Evolutionary conservation across 2,329 filamentous ascomycete species (phyloP), one percentile per base, ranked within the genome.

Genomic region (Orbilia quercus): DNA sequence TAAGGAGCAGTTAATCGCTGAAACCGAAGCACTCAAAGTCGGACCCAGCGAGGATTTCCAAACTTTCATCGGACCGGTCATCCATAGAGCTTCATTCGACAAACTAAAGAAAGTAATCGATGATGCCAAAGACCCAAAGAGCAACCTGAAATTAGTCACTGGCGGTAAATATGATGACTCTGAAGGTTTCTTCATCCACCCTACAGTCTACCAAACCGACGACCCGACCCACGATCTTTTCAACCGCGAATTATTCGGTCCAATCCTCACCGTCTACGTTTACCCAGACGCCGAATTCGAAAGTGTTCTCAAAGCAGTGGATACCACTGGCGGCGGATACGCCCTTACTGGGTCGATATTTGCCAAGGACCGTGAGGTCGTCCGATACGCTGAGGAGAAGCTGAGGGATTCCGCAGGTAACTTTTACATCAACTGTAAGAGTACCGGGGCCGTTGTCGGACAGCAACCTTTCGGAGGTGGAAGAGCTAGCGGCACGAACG

Each of bases 401-500:
- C 84, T 94, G 59, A 84, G 90, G 75, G 88, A 92, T 79, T 83
- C 89, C 0, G 90, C 91, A 0, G 91, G 91, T 44, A 94, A 94
- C 83, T 93, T 93, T 80, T 94, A 94, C 82, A 85, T 94, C 82
- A 94, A 93, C 83, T 90, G 89, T 83, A 93, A 93, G 85, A 89
- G 87, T 80, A 91, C 89, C 1, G 89, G 88, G 40, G 88, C 89
- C 14, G 88, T 91, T 22, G 88, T 90, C 6, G 89, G 88, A 12
- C 89, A 91, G 82, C 89, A 91, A 82, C 86, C 89, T 2, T 91
- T 91, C 79, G 89, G 89, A 20, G 89, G 89, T 59, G 85, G 87
- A 11, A 83, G 89, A 75, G 88, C 87, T 5, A 89, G 86, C 74
- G 89, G 89, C 23, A 91, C 89, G 20, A 90, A 91, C 79, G 89